A percentile compares a stretch with the other conserved stretches of the same genome.
phyloP scores from a whole-genome alignment of 176 grass and related monocot genomes.

The Oryza meridionalis region DNA sequence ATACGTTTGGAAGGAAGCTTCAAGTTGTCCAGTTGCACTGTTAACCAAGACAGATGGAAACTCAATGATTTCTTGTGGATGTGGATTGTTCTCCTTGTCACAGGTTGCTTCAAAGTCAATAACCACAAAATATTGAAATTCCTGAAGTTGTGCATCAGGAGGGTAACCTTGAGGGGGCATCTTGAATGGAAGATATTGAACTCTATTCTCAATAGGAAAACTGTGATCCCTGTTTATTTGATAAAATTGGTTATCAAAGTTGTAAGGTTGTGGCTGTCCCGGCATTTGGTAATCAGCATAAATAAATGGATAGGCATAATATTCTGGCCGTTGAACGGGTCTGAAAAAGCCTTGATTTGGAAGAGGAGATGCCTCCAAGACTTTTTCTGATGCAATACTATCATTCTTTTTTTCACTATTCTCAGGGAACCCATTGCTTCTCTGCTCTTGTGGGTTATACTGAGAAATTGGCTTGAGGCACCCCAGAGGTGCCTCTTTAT shows the following conservation, averaged over 20 bases:
- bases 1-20: slow-evolving; percentile 97
- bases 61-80: slow-evolving; percentile 98
- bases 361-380: slow-evolving; percentile 53
- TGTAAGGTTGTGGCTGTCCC: slow-evolving; percentile 48
- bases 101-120: slow-evolving; percentile 99
- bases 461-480: slow-evolving; percentile 64
- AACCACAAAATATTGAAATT: slow-evolving; percentile 99
- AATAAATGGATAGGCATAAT: slow-evolving; percentile 57
- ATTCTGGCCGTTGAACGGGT: slow-evolving; percentile 63
- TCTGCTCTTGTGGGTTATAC: slow-evolving; percentile 59
- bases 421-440: slow-evolving; percentile 57
- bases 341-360: slow-evolving; percentile 62
- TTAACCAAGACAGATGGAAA: slow-evolving; percentile 99
- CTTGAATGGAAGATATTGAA: slow-evolving; percentile 71
- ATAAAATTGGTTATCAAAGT: slow-evolving; percentile 61
- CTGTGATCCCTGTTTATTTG: slow-evolving; percentile 57
- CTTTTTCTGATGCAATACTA: slow-evolving; percentile 44
- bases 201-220: slow-evolving; percentile 59
- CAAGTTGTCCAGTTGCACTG: slow-evolving; percentile 86
- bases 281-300: slow-evolving; percentile 65
- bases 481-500: slow-evolving; percentile 63
- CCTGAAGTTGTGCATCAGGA: slow-evolving; percentile 73
- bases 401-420: slow-evolving; percentile 54
- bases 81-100: slow-evolving; percentile 83
- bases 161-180: slow-evolving; percentile 66